Conservation (phyloP, 2,329 filamentous ascomycete species). For the Colletotrichum eleusines region DNA sequence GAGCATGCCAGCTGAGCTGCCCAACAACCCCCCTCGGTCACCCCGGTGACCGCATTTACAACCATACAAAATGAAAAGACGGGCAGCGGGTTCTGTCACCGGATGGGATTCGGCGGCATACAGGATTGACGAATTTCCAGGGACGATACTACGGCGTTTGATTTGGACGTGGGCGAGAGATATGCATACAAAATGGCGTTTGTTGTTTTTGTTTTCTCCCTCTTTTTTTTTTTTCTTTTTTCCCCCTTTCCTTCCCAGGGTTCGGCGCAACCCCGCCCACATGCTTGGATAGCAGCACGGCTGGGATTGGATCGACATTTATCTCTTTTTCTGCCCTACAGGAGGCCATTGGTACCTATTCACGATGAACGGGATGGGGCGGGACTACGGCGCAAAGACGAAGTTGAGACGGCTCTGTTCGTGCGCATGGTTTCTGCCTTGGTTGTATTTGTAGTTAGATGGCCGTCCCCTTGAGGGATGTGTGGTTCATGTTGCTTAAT, state of each 20-base stretch:
- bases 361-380: slow-evolving; percentile 17
- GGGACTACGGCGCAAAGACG: slow-evolving; percentile 10
- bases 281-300: slow-evolving; percentile 13
- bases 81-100: not conserved
- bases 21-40: slow-evolving; percentile 35
- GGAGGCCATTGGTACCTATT: not conserved
- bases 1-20: slow-evolving; percentile 40
- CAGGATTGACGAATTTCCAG: slow-evolving; percentile 23
- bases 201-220: not conserved
- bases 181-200: slow-evolving; percentile 39
- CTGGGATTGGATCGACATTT: slow-evolving; percentile 10
- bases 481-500: slow-evolving; percentile 18
- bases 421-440: slow-evolving; percentile 11
- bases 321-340: not conserved
- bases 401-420: not conserved
- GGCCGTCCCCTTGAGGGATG: slow-evolving; percentile 16
- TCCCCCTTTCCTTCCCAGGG: not conserved
- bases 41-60: slow-evolving; percentile 20
- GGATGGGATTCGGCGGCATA: not conserved
- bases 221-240: not conserved
- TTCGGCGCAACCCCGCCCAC: slow-evolving; percentile 15
- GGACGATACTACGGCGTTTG: slow-evolving; percentile 19
- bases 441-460: slow-evolving; percentile 40
- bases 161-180: slow-evolving; percentile 30
- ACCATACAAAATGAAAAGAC: not conserved